Conservation (phyloP, 306 rosid species). For the Cyclanthera cordifolia region DNA sequence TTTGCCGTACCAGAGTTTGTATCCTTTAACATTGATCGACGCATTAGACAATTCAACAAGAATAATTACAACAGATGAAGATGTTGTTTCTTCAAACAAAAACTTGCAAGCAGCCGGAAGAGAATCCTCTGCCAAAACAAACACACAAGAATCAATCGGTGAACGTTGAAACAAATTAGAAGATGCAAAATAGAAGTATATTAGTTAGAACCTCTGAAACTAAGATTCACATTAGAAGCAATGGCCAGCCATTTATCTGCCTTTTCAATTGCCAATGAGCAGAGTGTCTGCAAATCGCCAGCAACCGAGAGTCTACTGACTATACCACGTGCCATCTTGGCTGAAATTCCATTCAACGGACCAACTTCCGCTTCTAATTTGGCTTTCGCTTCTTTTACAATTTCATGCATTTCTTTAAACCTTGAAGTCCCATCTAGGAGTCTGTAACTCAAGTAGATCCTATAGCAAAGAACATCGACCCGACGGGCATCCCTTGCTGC, state of each 20-base stretch:
- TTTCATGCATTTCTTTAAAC: constrained; percentile 74
- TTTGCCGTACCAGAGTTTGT: constrained; percentile 91
- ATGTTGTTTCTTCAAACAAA: constrained; percentile 73
- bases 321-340: constrained; percentile 93
- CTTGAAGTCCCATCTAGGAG: constrained; percentile 71
- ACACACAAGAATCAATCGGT: constrained; percentile 17
- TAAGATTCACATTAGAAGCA: constrained; percentile 40
- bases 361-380: constrained; percentile 89
- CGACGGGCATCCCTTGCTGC: constrained; percentile 96
- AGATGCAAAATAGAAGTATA: constrained; percentile 8
- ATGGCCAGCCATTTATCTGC: constrained; percentile 74
- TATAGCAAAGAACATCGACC: constrained; percentile 71
- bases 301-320: constrained; percentile 94
- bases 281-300: constrained; percentile 71
- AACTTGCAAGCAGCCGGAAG: constrained; percentile 99
- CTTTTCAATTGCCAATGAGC: constrained; percentile 77
- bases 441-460: constrained; percentile 88
- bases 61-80: constrained; percentile 71
- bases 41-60: constrained; percentile 60
- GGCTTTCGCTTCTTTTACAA: constrained; percentile 69
- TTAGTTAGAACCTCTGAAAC: constrained; percentile 53
- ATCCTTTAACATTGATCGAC: constrained; percentile 53
- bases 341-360: constrained; percentile 70
- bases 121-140: constrained; percentile 59
- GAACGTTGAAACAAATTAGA: constrained; percentile 13